A percentile compares a stretch with the other conserved stretches of the same genome.
Evolutionary conservation across 1,139 yeast genomes (phyloP).

Genomic region (Kodamaea derodonti): DNA sequence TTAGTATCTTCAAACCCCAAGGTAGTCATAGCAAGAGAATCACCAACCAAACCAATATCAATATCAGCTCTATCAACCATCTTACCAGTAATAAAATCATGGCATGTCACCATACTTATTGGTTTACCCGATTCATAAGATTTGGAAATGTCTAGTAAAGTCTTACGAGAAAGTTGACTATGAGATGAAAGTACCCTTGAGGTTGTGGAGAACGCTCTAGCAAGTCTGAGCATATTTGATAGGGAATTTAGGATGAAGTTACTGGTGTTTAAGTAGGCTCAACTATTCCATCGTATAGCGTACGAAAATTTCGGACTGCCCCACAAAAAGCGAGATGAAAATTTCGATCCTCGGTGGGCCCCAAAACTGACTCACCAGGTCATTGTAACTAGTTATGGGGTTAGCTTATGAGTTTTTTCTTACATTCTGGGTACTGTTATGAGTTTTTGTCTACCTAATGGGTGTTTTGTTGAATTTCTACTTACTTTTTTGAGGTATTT

Average conservation of each 20-base stretch:
- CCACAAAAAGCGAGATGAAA: background rate
- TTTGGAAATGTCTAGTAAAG: constrained; percentile 41
- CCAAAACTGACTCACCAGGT: too few species aligned
- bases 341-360: background rate
- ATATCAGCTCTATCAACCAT: constrained; percentile 67
- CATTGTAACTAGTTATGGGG: too few species aligned
- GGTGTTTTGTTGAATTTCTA: too few species aligned
- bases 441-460: too few species aligned
- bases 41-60: constrained; percentile 81
- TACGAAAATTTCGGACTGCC: background rate
- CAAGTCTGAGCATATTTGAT: constrained; percentile 5
- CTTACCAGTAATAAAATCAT: constrained; percentile 75
- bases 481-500: too few species aligned
- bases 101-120: constrained; percentile 77
- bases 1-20: constrained; percentile 79
- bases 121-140: constrained; percentile 45
- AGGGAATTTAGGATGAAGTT: too few species aligned
- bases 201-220: constrained; percentile 9
- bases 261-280: background rate
- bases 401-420: too few species aligned
- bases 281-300: background rate
- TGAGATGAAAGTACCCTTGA: constrained; percentile 11
- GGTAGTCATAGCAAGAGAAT: constrained; percentile 89
- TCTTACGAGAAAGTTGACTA: constrained; percentile 14
- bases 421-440: too few species aligned